Conservation (phyloP, 2,329 filamentous ascomycete genomes). For the Rugonectria rugulosa region DNA sequence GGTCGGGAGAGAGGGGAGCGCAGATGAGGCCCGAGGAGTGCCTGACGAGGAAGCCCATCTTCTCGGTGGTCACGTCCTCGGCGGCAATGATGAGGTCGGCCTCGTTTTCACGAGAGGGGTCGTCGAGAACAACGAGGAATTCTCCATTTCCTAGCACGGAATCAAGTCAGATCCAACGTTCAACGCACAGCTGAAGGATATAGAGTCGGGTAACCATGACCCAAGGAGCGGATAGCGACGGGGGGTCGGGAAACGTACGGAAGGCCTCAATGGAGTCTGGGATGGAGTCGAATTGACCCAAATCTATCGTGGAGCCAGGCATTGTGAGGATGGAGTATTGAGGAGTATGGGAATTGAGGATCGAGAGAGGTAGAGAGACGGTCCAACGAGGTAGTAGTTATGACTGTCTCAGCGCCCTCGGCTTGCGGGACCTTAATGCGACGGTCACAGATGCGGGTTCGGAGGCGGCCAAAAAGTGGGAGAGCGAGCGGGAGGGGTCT, state of each 20-base stretch:
- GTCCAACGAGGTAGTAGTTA: neutral
- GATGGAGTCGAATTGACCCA: slow-evolving; percentile 69
- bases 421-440: slow-evolving; percentile 8
- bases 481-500: slow-evolving; percentile 13
- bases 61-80: slow-evolving; percentile 80
- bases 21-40: slow-evolving; percentile 92
- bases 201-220: neutral
- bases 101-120: slow-evolving; percentile 93
- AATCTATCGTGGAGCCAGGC: slow-evolving; percentile 59
- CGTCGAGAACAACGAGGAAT: slow-evolving; percentile 96
- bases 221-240: neutral
- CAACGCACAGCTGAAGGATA: neutral
- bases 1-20: slow-evolving; percentile 76
- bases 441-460: slow-evolving; percentile 15
- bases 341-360: neutral
- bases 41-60: slow-evolving; percentile 96
- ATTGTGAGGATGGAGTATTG: slow-evolving; percentile 44
- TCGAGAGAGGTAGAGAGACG: neutral
- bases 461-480: slow-evolving; percentile 10
- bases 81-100: slow-evolving; percentile 97
- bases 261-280: slow-evolving; percentile 70
- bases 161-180: slow-evolving; percentile 21
- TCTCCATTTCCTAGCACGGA: slow-evolving; percentile 71
- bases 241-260: slow-evolving; percentile 53
- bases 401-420: slow-evolving; percentile 19